These are phyloP conservation scores for Ascocoryne sarcoides DNA, from an alignment of 2,329 filamentous ascomycete species.

Conservation along the genomic window DNA sequence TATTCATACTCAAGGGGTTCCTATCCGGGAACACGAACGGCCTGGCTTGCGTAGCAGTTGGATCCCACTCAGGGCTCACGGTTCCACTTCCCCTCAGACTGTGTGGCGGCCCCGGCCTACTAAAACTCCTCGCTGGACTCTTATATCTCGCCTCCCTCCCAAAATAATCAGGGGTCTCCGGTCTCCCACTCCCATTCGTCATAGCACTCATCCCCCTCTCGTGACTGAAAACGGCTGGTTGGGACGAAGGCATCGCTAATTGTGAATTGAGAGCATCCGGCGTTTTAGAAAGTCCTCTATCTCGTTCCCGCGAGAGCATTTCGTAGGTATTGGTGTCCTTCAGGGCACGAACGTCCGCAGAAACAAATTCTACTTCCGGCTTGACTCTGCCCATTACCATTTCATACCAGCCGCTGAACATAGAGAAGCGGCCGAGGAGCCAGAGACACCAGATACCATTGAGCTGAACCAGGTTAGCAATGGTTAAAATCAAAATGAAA, in stretches of 20 bases:
- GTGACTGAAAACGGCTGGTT: slow-evolving; percentile 5
- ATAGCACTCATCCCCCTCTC: background rate
- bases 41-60: slow-evolving; percentile 17
- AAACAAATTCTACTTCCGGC: slow-evolving; percentile 74
- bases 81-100: slow-evolving; percentile 2
- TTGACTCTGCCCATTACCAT: slow-evolving; percentile 42
- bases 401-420: slow-evolving; percentile 76
- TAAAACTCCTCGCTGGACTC: slow-evolving; percentile 39
- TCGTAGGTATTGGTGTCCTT: slow-evolving; percentile 66
- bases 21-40: slow-evolving; percentile 16
- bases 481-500: slow-evolving; percentile 5
- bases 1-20: slow-evolving; percentile 25
- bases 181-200: slow-evolving; percentile 22
- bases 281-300: slow-evolving; percentile 27
- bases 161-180: slow-evolving; percentile 32
- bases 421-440: slow-evolving; percentile 74
- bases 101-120: slow-evolving; percentile 34
- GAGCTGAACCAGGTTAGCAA: slow-evolving; percentile 41
- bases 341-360: slow-evolving; percentile 60
- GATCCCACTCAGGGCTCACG: slow-evolving; percentile 14
- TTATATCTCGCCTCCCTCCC: slow-evolving; percentile 37
- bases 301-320: slow-evolving; percentile 52
- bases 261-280: slow-evolving; percentile 20
- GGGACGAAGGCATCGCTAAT: slow-evolving; percentile 21
- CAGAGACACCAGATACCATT: slow-evolving; percentile 81